phyloP scores from a whole-genome alignment of 352 stramenopile genomes.

The Thraustotheca clavata region DNA sequence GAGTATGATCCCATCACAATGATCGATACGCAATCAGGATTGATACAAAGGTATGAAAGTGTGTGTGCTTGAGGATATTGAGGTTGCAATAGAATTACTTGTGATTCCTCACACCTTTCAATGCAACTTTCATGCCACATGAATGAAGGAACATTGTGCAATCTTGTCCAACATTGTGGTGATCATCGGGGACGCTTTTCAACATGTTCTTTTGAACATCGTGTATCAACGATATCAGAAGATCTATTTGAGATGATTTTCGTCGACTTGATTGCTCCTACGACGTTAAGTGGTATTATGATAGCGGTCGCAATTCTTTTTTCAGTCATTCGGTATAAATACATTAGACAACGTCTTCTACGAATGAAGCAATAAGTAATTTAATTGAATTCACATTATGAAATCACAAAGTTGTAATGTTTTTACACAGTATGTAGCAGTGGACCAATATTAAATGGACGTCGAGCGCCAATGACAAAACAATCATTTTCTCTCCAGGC shows the following conservation, averaged over 20 bases:
- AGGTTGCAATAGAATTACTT: constrained; percentile 61
- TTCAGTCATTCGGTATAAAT: constrained; percentile 32
- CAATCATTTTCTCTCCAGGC: constrained; percentile 66
- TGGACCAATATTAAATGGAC: not conserved
- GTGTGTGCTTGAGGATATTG: not conserved
- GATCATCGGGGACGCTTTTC: constrained; percentile 48
- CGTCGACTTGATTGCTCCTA: constrained; percentile 33
- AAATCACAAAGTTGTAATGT: not conserved
- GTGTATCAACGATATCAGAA: constrained; percentile 61
- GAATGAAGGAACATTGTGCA: constrained; percentile 84
- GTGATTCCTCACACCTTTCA: constrained; percentile 73
- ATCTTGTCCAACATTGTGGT: constrained; percentile 70
- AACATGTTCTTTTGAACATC: constrained; percentile 64
- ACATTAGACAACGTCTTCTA: not conserved
- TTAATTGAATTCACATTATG: not conserved
- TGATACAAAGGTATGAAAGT: constrained; percentile 45
- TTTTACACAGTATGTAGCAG: not conserved
- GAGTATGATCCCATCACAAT: constrained; percentile 85
- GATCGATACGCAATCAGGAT: constrained; percentile 81
- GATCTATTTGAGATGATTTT: constrained; percentile 36
- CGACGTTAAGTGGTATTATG: constrained; percentile 41
- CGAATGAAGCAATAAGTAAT: not conserved
- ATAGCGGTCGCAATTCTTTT: constrained; percentile 48
- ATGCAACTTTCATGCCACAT: constrained; percentile 88
- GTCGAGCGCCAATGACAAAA: constrained; percentile 49